phyloP scores from a whole-genome alignment of 2,329 filamentous ascomycete species.

The Penicillium sp. region DNA sequence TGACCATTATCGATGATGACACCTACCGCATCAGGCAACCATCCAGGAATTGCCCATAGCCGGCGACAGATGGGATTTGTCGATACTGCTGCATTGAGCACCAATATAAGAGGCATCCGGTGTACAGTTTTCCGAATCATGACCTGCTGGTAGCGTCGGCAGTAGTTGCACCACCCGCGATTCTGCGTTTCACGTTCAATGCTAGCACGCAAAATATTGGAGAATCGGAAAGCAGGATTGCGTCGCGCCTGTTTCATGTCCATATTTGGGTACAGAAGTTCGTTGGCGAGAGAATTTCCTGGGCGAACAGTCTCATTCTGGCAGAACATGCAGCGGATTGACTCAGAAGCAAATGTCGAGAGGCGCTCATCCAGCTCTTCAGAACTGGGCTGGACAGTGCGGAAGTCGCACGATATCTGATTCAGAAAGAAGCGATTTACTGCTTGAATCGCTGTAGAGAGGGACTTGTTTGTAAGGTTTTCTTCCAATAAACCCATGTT shows the following conservation, averaged over 20 bases:
- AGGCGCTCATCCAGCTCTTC: conserved; percentile 68
- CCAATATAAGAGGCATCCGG: conserved; percentile 77
- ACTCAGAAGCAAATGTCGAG: conserved; percentile 44
- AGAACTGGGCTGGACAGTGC: conserved; percentile 62
- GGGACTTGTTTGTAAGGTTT: conserved; percentile 67
- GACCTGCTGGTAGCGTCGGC: conserved; percentile 85
- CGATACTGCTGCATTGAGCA: conserved; percentile 73
- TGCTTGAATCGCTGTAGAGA: conserved; percentile 81
- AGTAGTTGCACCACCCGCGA: conserved; percentile 89
- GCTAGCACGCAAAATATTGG: conserved; percentile 86
- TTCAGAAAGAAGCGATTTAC: conserved; percentile 83
- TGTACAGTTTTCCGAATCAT: conserved; percentile 82
- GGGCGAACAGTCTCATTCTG: conserved; percentile 79
- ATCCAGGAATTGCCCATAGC: conserved; percentile 84
- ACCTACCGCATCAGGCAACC: conserved; percentile 91
- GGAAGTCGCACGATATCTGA: conserved; percentile 74
- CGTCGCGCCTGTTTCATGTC: conserved; percentile 53
- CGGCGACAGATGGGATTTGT: conserved; percentile 67
- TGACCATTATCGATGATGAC: conserved; percentile 88
- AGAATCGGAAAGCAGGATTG: conserved; percentile 64
- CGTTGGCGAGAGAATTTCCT: conserved; percentile 77
- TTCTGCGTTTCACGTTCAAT: conserved; percentile 86
- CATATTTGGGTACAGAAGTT: conserved; percentile 72
- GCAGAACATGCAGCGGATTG: conserved; percentile 82
- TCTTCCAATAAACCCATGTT: conserved; percentile 83